Percentiles rank a stretch among this genome's conserved stretches.
Evolutionary conservation across 352 stramenopile genomes (phyloP).

Genomic region (Phytophthora agathidicida): DNA sequence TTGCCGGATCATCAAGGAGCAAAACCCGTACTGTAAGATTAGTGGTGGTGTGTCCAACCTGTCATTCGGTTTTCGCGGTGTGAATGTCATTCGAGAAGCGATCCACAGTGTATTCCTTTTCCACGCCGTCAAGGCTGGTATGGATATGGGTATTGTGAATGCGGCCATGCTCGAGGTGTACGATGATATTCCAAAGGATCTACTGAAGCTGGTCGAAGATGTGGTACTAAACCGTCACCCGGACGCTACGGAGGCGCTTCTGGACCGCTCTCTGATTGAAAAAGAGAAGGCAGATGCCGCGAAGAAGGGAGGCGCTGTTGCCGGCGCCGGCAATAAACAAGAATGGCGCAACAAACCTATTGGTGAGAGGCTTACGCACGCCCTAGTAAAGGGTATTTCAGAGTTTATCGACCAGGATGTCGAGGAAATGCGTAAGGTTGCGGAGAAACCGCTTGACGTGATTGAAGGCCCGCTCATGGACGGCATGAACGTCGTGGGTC

Average conservation of each 20-base stretch:
- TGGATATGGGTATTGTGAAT: constrained; percentile 99
- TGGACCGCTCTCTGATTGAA: constrained; percentile 90
- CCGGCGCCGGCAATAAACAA: constrained; percentile 56
- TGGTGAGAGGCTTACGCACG: constrained; percentile 93
- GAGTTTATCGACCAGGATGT: constrained; percentile 96
- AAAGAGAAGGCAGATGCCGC: constrained; percentile 79
- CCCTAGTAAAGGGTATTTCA: constrained; percentile 98
- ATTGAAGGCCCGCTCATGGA: constrained; percentile 99
- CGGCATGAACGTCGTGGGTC: constrained; percentile 98
- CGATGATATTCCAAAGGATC: constrained; percentile 84
- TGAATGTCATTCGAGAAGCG: constrained; percentile 97
- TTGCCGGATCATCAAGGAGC: constrained; percentile 94
- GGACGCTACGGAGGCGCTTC: constrained; percentile 92
- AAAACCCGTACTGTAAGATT: constrained; percentile 96
- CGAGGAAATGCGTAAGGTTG: constrained; percentile 91
- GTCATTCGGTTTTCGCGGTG: constrained; percentile 96
- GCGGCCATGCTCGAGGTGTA: constrained; percentile 88
- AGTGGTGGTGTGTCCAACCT: constrained; percentile 97
- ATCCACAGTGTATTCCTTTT: constrained; percentile 98
- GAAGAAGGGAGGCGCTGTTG: constrained; percentile 84
- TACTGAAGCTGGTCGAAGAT: constrained; percentile 92
- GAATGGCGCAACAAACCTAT: constrained; percentile 93
- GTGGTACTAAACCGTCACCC: constrained; percentile 93
- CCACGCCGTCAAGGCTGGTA: constrained; percentile 95
- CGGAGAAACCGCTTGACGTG: constrained; percentile 91